Conservation (phyloP, 2,329 filamentous ascomycete species). For the Bipolaris bicolor region DNA sequence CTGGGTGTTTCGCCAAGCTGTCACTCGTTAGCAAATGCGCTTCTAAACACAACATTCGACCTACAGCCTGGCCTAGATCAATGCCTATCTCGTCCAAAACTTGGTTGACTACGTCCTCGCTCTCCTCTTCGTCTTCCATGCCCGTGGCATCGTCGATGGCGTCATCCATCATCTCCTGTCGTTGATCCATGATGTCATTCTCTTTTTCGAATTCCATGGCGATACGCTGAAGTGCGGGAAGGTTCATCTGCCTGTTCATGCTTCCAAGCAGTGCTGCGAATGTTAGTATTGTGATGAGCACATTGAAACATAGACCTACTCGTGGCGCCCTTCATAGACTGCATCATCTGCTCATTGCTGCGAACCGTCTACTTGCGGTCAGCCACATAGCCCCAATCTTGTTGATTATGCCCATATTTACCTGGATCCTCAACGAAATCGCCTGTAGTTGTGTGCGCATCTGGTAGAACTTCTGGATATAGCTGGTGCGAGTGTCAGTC, state of each 20-base stretch:
- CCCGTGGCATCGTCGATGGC: slow-evolving; percentile 97
- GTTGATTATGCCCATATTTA: slow-evolving; percentile 52
- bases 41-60: slow-evolving; percentile 39
- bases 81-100: slow-evolving; percentile 96
- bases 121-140: slow-evolving; percentile 87
- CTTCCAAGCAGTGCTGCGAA: slow-evolving; percentile 75
- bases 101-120: slow-evolving; percentile 95
- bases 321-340: slow-evolving; percentile 98
- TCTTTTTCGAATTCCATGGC: slow-evolving; percentile 99
- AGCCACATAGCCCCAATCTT: slow-evolving; percentile 13
- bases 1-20: slow-evolving; percentile 92
- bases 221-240: slow-evolving; percentile 92
- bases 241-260: slow-evolving; percentile 98
- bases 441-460: slow-evolving; percentile 98
- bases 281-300: slow-evolving; percentile 19
- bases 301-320: slow-evolving; percentile 23
- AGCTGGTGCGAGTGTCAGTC: slow-evolving; percentile 58
- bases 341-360: slow-evolving; percentile 99
- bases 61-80: slow-evolving; percentile 85
- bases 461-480: slow-evolving; percentile 97
- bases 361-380: slow-evolving; percentile 75
- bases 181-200: slow-evolving; percentile 99
- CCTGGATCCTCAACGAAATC: slow-evolving; percentile 92
- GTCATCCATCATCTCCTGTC: slow-evolving; percentile 99
- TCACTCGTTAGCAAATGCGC: slow-evolving; percentile 18